A percentile compares a stretch with the other conserved stretches of the same genome.
phyloP scores from a whole-genome alignment of 176 grass and related monocot species.

The Oryza meyeriana region DNA sequence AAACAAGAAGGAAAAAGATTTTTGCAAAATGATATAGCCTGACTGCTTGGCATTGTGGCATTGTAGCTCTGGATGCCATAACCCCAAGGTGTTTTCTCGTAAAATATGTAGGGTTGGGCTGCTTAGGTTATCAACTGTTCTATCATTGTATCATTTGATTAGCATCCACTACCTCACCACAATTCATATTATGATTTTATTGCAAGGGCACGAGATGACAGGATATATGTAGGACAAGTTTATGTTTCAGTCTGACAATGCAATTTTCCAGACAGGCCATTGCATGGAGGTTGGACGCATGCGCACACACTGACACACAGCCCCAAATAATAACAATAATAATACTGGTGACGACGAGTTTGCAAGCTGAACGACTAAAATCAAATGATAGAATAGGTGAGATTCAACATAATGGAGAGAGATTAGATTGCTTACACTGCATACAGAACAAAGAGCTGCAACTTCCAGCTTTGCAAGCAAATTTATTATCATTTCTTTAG shows the following conservation, averaged over 20 bases:
- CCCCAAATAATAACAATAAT: background rate
- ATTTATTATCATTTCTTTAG: conserved; percentile 67
- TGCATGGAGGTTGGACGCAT: conserved; percentile 6
- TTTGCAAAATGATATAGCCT: conserved; percentile 2
- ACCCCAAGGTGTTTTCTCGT: background rate
- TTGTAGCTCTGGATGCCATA: conserved; percentile 17
- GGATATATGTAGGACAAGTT: background rate
- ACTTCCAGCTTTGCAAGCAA: conserved; percentile 76
- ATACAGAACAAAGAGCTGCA: conserved; percentile 67
- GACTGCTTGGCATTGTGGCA: background rate
- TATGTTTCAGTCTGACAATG: background rate
- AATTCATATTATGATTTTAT: background rate
- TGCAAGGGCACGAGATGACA: background rate
- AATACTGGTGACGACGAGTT: too few relatives aligned
- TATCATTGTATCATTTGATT: background rate
- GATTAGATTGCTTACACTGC: conserved; percentile 63
- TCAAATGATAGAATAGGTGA: background rate
- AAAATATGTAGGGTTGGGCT: background rate
- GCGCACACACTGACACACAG: background rate
- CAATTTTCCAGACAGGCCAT: background rate
- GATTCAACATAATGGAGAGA: conserved; percentile 8
- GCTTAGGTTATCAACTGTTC: background rate
- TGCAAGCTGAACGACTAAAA: background rate
- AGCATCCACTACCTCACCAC: background rate
- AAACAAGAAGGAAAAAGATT: background rate